Conservation (phyloP, 306 rosid genomes). For the Delonix regia region DNA sequence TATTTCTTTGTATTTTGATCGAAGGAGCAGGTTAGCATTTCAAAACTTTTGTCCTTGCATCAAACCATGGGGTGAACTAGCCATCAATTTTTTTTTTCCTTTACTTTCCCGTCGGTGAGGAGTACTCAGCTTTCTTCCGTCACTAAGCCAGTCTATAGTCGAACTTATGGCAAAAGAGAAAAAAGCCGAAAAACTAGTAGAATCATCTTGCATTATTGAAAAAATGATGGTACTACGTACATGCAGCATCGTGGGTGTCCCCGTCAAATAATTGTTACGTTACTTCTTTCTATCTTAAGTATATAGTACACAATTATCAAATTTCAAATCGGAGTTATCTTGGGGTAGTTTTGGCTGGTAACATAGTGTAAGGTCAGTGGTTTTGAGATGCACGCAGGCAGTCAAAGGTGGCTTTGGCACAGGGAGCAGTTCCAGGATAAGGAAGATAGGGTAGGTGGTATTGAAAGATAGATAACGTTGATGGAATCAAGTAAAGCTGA, state of each 20-base stretch:
- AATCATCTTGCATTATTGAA: background rate
- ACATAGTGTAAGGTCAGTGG: no score
- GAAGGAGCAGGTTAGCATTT: no score
- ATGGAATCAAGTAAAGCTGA: background rate
- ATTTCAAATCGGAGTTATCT: background rate
- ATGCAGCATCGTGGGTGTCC: background rate
- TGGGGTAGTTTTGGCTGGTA: no score
- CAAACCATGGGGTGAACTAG: background rate
- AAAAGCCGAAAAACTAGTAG: background rate
- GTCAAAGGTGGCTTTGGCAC: background rate
- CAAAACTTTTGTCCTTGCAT: no score
- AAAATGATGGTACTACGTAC: background rate
- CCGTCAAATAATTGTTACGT: background rate
- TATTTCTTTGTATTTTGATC: no score
- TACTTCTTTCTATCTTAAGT: background rate
- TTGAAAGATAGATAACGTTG: background rate
- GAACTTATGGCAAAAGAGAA: background rate
- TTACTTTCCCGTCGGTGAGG: background rate
- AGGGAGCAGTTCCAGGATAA: background rate
- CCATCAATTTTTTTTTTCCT: background rate
- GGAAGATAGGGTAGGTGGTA: background rate
- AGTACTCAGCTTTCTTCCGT: background rate
- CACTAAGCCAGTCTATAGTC: background rate
- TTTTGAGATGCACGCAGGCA: no score
- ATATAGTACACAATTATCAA: background rate